Conservation (phyloP, 163 green algal genomes). For the Volvox carteri region DNA sequence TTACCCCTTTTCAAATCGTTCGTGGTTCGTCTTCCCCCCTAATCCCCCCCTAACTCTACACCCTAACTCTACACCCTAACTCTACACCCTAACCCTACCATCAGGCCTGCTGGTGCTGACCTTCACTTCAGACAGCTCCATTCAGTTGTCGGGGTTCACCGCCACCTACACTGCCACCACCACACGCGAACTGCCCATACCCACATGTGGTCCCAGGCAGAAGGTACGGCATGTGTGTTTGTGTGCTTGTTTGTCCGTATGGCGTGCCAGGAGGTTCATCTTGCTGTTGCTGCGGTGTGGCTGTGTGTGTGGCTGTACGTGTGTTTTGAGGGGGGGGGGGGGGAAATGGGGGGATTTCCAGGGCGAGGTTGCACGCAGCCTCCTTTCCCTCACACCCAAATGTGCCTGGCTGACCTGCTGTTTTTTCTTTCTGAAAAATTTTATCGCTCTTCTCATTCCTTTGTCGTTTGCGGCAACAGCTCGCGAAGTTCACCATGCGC, state of each 20-base stretch:
- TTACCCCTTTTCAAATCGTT: too few species aligned
- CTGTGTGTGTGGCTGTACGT: too few species aligned
- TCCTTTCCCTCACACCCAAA: background rate
- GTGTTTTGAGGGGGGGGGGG: background rate
- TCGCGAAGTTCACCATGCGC: background rate
- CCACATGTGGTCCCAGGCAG: background rate
- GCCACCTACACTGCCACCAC: constrained; percentile 37
- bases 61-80: background rate
- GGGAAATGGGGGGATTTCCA: background rate
- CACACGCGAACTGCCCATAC: background rate
- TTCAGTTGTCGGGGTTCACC: constrained; percentile 22
- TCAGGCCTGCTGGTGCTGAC: constrained; percentile 29
- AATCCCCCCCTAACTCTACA: too few species aligned
- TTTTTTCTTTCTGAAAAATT: background rate
- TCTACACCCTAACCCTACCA: background rate
- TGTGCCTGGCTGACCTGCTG: too few species aligned
- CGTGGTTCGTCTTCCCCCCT: too few species aligned
- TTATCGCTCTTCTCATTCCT: background rate
- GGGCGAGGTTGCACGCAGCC: background rate
- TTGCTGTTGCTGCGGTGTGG: too few species aligned
- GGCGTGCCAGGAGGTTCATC: too few species aligned
- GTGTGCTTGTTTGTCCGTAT: too few species aligned
- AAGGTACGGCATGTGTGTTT: too few species aligned
- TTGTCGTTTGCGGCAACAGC: too few species aligned
- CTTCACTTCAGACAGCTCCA: constrained; percentile 38